Conservation (phyloP, 1,139 yeast species). For the Taphrina betulina region DNA sequence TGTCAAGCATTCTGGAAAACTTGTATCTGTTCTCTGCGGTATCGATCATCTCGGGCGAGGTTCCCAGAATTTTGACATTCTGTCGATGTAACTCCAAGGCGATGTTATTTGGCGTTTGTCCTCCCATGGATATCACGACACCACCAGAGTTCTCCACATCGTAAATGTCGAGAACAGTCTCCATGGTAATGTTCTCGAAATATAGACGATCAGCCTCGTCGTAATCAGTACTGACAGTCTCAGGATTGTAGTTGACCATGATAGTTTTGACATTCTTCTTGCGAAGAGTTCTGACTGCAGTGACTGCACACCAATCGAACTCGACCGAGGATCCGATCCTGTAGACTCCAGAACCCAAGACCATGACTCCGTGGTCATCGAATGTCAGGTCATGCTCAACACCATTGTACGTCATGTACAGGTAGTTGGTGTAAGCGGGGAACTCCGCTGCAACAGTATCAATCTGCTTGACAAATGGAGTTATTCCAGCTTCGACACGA, state of each 20-base stretch:
- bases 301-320: constrained; percentile 94
- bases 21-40: constrained; percentile 98
- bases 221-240: constrained; percentile 96
- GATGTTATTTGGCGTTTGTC: constrained; percentile 96
- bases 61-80: constrained; percentile 92
- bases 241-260: constrained; percentile 98
- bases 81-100: constrained; percentile 92
- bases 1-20: constrained; percentile 95
- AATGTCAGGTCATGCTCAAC: constrained; percentile 81
- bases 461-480: constrained; percentile 94
- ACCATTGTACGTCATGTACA: constrained; percentile 94
- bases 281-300: constrained; percentile 92
- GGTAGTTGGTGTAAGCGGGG: constrained; percentile 94
- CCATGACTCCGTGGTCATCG: constrained; percentile 85
- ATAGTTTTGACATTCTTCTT: constrained; percentile 85
- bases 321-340: constrained; percentile 94
- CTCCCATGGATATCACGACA: constrained; percentile 97
- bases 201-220: constrained; percentile 97
- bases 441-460: constrained; percentile 99
- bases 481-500: constrained; percentile 82
- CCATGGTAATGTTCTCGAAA: constrained; percentile 92
- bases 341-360: constrained; percentile 89
- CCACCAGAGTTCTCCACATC: constrained; percentile 89
- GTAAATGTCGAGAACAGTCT: constrained; percentile 92
- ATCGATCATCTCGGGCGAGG: constrained; percentile 97